These are phyloP conservation scores for Hermanozyma aechmeae DNA, from an alignment of 805 yeast species.

Conservation along the genomic window DNA sequence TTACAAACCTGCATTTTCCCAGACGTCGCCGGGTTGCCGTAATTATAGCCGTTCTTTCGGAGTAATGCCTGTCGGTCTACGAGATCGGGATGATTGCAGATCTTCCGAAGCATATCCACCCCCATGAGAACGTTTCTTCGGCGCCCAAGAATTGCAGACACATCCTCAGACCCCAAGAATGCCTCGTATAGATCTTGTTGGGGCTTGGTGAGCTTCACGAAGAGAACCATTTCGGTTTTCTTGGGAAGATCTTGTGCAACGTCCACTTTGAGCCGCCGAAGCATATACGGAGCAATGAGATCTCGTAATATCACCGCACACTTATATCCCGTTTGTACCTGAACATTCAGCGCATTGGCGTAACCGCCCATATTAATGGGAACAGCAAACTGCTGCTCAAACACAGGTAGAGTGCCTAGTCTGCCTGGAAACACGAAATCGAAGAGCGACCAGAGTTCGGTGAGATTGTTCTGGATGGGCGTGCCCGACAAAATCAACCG, in stretches of 20 bases:
- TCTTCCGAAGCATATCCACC: slow-evolving; percentile 80
- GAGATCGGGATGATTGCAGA: slow-evolving; percentile 94
- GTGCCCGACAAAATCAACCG: slow-evolving; percentile 89
- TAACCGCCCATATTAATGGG: slow-evolving; percentile 98
- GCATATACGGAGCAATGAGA: slow-evolving; percentile 78
- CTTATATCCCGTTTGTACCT: slow-evolving; percentile 92
- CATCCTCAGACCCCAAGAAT: slow-evolving; percentile 69
- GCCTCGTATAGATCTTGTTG: slow-evolving; percentile 70
- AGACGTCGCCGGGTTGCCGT: slow-evolving; percentile 54
- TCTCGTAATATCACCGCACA: slow-evolving; percentile 90
- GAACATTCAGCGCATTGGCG: slow-evolving; percentile 92
- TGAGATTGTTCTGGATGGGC: slow-evolving; percentile 88
- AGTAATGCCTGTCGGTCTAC: slow-evolving; percentile 35
- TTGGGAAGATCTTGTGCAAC: slow-evolving; percentile 93
- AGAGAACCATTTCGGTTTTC: slow-evolving; percentile 87
- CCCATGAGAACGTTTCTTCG: slow-evolving; percentile 79
- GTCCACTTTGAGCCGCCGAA: slow-evolving; percentile 82
- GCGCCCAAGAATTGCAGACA: slow-evolving; percentile 63
- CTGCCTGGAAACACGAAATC: slow-evolving; percentile 95
- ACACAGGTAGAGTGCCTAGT: slow-evolving; percentile 89
- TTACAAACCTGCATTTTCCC: slow-evolving; percentile 90
- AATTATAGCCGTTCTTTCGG: slow-evolving; percentile 26
- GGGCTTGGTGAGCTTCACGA: slow-evolving; percentile 71
- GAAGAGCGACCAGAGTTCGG: slow-evolving; percentile 90
- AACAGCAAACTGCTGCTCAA: slow-evolving; percentile 81